These are phyloP conservation scores for Didymellaceae sp. DNA, from an alignment of 2,329 filamentous ascomycete species.

Conservation along the genomic window DNA sequence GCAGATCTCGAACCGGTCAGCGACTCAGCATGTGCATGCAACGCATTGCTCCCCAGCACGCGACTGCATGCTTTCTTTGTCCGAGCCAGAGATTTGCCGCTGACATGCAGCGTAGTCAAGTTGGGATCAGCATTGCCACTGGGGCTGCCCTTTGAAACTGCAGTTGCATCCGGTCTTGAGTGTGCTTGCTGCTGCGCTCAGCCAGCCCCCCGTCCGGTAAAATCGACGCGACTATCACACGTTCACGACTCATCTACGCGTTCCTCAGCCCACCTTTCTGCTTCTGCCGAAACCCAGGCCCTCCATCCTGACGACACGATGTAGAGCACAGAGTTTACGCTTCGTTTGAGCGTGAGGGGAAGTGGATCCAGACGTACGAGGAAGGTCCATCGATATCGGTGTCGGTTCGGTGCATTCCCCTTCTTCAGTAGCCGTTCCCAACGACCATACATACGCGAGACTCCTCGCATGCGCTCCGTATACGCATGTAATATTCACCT, in stretches of 20 bases:
- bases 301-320: slow-evolving; percentile 9
- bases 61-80: slow-evolving; percentile 7
- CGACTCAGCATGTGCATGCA: slow-evolving; percentile 4
- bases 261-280: not conserved
- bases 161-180: slow-evolving; percentile 1
- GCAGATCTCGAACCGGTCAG: slow-evolving; percentile 4
- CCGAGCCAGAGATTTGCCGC: not conserved
- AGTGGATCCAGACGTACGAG: slow-evolving; percentile 9
- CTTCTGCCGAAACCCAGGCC: slow-evolving; percentile 7
- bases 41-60: not conserved
- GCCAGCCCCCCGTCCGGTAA: slow-evolving; percentile 1
- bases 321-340: slow-evolving; percentile 6
- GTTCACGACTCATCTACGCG: slow-evolving; percentile 9
- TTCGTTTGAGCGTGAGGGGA: slow-evolving; percentile 15
- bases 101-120: slow-evolving; percentile 1
- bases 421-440: not conserved
- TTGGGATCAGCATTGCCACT: slow-evolving; percentile 1
- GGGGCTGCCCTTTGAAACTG: not conserved
- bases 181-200: not conserved
- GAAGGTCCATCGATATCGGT: slow-evolving; percentile 8
- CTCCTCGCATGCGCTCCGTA: slow-evolving; percentile 1
- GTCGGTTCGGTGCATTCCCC: not conserved
- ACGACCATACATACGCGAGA: slow-evolving; percentile 8
- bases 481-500: not conserved
- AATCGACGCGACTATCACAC: slow-evolving; percentile 11